These are phyloP conservation scores for Bipolaris zeicola DNA, from an alignment of 2,329 filamentous ascomycete species.

Conservation along the genomic window DNA sequence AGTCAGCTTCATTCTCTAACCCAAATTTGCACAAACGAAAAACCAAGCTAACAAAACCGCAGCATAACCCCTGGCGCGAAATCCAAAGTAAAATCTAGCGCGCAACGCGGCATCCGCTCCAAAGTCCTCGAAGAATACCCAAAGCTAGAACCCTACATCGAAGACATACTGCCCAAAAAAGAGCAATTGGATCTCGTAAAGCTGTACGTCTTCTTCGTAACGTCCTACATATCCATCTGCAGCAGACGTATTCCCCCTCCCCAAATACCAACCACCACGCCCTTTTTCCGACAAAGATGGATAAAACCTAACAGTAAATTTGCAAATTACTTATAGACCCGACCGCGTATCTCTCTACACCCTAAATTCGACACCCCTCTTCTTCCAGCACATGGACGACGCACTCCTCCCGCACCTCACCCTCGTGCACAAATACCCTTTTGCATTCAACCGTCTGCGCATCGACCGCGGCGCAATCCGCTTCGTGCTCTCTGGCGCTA, in stretches of 20 bases:
- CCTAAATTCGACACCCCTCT: constrained; percentile 76
- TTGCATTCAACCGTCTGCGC: constrained; percentile 79
- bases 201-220: constrained; percentile 57
- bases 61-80: constrained; percentile 80
- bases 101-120: constrained; percentile 82
- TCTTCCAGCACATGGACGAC: constrained; percentile 84
- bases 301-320: constrained; percentile 8
- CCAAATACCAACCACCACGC: too few species aligned
- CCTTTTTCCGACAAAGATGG: neutral
- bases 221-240: neutral
- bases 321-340: constrained; percentile 56
- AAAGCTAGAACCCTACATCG: constrained; percentile 82
- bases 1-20: constrained; percentile 21
- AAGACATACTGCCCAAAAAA: constrained; percentile 95
- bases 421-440: constrained; percentile 87
- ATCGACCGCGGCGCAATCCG: constrained; percentile 96
- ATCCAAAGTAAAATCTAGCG: constrained; percentile 96
- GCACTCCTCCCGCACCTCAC: constrained; percentile 84
- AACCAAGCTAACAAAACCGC: constrained; percentile 3
- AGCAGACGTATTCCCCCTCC: neutral
- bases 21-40: neutral
- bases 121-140: constrained; percentile 86
- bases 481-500: constrained; percentile 91
- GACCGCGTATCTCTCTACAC: constrained; percentile 90
- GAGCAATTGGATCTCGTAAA: constrained; percentile 88